Evolutionary conservation across 2,329 filamentous ascomycete genomes (phyloP).

Genomic region (Ophiostoma sp.): DNA sequence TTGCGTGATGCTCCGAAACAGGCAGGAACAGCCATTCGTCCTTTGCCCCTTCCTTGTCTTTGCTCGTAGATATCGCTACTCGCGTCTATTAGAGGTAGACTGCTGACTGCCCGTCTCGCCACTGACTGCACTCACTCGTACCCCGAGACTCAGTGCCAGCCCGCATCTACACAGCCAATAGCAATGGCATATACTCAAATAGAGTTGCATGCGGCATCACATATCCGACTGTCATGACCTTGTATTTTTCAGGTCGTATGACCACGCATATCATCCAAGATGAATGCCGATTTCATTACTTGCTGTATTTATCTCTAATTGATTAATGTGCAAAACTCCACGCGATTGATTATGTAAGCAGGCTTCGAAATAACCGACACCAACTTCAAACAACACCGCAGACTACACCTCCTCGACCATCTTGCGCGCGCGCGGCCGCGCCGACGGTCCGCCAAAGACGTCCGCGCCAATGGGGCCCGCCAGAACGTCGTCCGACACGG

Average conservation of each 20-base stretch:
- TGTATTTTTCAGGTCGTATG: background rate
- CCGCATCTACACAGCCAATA: background rate
- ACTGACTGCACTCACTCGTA: background rate
- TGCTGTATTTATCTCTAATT: background rate
- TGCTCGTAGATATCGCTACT: background rate
- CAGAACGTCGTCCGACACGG: constrained; percentile 64
- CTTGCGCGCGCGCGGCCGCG: constrained; percentile 38
- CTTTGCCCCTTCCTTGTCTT: background rate
- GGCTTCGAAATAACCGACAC: background rate
- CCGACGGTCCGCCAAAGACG: constrained; percentile 45
- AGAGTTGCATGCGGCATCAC: background rate
- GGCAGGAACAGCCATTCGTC: background rate
- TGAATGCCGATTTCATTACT: background rate
- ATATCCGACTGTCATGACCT: background rate
- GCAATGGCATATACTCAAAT: background rate
- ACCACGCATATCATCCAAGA: background rate
- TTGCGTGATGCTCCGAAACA: background rate
- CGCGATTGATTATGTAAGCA: background rate
- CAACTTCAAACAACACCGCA: background rate
- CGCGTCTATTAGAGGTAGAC: no score
- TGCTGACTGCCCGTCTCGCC: background rate
- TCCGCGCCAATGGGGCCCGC: constrained; percentile 53
- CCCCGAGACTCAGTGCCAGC: no score
- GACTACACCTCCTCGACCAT: constrained; percentile 50
- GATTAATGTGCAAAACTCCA: background rate